Base-by-base conservation (phyloP, 139 green algal species). In the Chlamydomonas applanata region DNA sequence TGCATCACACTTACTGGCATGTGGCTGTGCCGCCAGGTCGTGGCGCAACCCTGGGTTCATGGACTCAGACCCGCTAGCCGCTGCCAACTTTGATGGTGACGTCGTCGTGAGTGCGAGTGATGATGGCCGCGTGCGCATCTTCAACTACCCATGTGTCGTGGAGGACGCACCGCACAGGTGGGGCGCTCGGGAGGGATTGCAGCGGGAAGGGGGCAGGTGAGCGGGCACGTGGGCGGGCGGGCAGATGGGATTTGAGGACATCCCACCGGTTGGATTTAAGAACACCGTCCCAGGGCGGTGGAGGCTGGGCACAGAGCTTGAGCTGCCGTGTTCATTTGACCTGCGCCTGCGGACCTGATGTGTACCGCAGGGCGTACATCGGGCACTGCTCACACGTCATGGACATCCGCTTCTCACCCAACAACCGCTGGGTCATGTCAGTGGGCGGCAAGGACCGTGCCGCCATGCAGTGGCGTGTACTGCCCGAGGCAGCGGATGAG, bases 351-450 rank as follows among this genome's bases (percentile, higher is more conserved):
- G n/a, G n/a, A n/a, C n/a, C n/a, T n/a, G n/a, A n/a, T 56, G 46
- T 56, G 20, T 27, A 13, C 45, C 45, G 11, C 75, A 85, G 82
- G 62, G 63, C 66, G 5, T 91, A 91, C 70, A 35, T 76, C 0
- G 89, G 86, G 4, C 89, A 94, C 77, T 87, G 78, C 33, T 85
- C 76, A 0, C 89, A 94, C 75, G 87, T 94, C 29, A 91, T 88
- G 83, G 79, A 81, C 65, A 83, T 92, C 29, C 81, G 84, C 27
- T 88, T 88, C 65, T 79, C 76, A 20, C 79, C 86, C 20, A 62
- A 86, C 77, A 86, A 85, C 71, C 75, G 74, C 36, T 85, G 62
- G 60, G 81, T 86, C 49, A 77, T 91, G 29, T 85, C 75, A 1
- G 79, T 89, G n/a, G 87, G 87, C 25, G 85, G 85, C 40, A 84